Conservation (phyloP, 78 protist species). For the Dictyostelium purpureum region DNA sequence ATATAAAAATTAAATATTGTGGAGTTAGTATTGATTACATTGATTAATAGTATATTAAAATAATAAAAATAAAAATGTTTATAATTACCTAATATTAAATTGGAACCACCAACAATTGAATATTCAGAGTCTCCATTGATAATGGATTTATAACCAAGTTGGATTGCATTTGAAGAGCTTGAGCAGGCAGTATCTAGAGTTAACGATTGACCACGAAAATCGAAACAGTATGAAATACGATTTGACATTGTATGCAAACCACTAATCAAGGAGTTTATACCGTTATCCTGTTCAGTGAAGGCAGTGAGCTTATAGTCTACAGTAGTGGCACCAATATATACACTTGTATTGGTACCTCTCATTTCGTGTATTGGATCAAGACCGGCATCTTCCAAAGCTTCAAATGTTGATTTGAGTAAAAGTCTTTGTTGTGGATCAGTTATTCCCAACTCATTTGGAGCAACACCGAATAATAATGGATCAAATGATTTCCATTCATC, state of each 20-base stretch:
- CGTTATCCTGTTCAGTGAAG: too few relatives aligned
- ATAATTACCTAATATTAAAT: neutral
- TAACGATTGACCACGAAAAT: conserved; percentile 80
- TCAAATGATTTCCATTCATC: conserved; percentile 62
- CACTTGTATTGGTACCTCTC: conserved; percentile 50
- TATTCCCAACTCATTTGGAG: conserved; percentile 51
- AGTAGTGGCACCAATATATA: conserved; percentile 7
- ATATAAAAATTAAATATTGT: neutral
- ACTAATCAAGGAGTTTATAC: too few relatives aligned
- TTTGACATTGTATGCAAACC: neutral
- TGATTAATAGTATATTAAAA: neutral
- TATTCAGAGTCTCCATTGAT: conserved; percentile 1
- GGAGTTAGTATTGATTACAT: neutral
- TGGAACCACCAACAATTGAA: conserved; percentile 59
- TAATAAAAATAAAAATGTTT: neutral
- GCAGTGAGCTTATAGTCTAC: too few relatives aligned
- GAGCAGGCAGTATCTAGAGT: conserved; percentile 93
- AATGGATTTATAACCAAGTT: conserved; percentile 40
- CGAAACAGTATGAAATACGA: conserved; percentile 5
- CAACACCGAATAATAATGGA: conserved; percentile 49
- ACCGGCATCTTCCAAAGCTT: conserved; percentile 72
- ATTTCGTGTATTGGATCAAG: conserved; percentile 14
- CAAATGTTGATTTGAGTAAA: conserved; percentile 31
- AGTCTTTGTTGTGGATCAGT: conserved; percentile 90
- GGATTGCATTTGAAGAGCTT: conserved; percentile 75